Evolutionary conservation across 306 rosid genomes (phyloP), one percentile per base, ranked within the genome.

Genomic region (Acacia melanoxylon): DNA sequence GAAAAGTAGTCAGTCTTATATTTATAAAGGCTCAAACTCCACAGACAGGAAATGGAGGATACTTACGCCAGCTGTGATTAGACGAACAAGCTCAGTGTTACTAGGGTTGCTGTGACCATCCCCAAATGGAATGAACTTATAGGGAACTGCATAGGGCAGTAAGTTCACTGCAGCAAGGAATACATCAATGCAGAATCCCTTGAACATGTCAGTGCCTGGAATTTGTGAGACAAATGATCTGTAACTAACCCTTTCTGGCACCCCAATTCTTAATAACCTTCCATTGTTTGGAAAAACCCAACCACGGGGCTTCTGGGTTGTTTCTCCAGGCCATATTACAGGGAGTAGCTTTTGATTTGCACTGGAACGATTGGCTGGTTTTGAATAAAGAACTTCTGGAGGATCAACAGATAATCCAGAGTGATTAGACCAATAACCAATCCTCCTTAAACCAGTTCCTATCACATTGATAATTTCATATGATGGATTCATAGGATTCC

Each of bases 221-320:
- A 82, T 83, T 75, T 86, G 87, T 37, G 97, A 84, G 80, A 87
- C 83, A 79, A 93, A 91, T 71, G 92, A 93, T 10, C 76, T 90
- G 85, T 80, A 95, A 82, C 98, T 91, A 83, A 89, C 88, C 85
- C 94, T 86, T 49, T 24, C 89, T 0, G 98, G 97, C 31, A 95
- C 93, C 82, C 94, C 99, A 56, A 95, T 87, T 79, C 58, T 89
- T 87, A 95, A 88, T 44, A 86, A 80, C 80, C 89, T 88, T 82
- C 98, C 99, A 80, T 83, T 90, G 93, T 87, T 91, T 40, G 99
- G 99, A 75, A 95, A 95, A 73, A 89, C 93, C 99, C 99, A 95
- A 54, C 99, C 99, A 6, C 97, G 98, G 72, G 99, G 99, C 81
- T 35, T 87, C 71, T 89, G 86, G 9, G 85, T 66, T 45, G 92